Percentiles rank a stretch among this genome's conserved stretches.
Conservation (phyloP, 2,329 filamentous ascomycete species). For the Monosporascus sp. region DNA sequence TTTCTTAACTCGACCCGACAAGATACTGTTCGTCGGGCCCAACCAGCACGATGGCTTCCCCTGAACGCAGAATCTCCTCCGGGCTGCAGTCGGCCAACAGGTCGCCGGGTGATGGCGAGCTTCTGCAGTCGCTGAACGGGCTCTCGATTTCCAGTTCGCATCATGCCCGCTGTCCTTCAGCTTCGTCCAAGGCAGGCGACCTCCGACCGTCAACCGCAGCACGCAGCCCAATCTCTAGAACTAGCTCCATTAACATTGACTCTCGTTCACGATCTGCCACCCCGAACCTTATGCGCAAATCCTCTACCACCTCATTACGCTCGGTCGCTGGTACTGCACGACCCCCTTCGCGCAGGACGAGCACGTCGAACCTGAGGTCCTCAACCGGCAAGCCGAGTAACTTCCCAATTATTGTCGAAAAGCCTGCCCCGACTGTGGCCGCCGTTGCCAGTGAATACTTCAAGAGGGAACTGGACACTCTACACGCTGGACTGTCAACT, state of each 20-base stretch:
- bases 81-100: slow-evolving; percentile 10
- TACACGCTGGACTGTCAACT: slow-evolving; percentile 43
- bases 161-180: slow-evolving; percentile 22
- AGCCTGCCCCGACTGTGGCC: slow-evolving; percentile 39
- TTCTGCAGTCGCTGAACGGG: slow-evolving; percentile 22
- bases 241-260: slow-evolving; percentile 20
- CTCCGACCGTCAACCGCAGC: slow-evolving; percentile 30
- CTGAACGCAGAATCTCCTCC: slow-evolving; percentile 6
- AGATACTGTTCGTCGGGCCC: too few species aligned
- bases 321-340: slow-evolving; percentile 37
- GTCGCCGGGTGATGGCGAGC: slow-evolving; percentile 14
- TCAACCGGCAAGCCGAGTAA: slow-evolving; percentile 22
- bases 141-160: slow-evolving; percentile 32
- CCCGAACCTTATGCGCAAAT: slow-evolving; percentile 48
- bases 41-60: slow-evolving; percentile 17
- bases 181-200: slow-evolving; percentile 19
- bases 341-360: slow-evolving; percentile 42
- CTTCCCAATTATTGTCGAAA: slow-evolving; percentile 4
- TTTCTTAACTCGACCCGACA: too few species aligned
- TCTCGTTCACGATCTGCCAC: slow-evolving; percentile 41
- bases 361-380: slow-evolving; percentile 39
- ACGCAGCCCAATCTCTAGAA: slow-evolving; percentile 36
- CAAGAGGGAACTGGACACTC: slow-evolving; percentile 59
- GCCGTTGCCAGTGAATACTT: slow-evolving; percentile 65
- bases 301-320: slow-evolving; percentile 52